phyloP scores from a whole-genome alignment of 2,329 filamentous ascomycete species.

The Neodidymelliopsis sp. region DNA sequence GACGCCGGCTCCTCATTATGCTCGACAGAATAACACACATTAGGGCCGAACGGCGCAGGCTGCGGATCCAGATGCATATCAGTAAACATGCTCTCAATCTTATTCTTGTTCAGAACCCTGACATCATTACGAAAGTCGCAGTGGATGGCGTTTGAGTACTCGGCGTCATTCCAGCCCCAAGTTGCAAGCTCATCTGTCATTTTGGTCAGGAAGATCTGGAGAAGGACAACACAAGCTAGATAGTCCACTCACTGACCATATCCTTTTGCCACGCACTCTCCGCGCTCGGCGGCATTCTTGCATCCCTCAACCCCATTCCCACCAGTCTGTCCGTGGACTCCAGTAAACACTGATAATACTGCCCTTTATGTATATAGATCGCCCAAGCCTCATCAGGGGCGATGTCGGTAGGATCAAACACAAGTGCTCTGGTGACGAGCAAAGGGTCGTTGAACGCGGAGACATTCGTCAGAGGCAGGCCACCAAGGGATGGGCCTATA shows the following conservation, averaged over 20 bases:
- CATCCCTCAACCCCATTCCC: background rate
- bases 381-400: background rate
- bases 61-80: background rate
- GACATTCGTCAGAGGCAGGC: too few relatives aligned
- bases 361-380: background rate
- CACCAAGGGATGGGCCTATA: too few relatives aligned
- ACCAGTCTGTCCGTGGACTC: background rate
- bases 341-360: background rate
- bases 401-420: too few relatives aligned
- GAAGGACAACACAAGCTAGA: too few relatives aligned
- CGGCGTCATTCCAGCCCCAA: too few relatives aligned
- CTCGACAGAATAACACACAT: constrained; percentile 10
- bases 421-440: too few relatives aligned
- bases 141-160: too few relatives aligned
- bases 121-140: background rate
- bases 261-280: background rate
- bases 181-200: too few relatives aligned
- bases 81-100: background rate
- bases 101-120: background rate
- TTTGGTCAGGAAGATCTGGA: too few relatives aligned
- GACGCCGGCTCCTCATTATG: constrained; percentile 9
- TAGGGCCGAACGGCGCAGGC: constrained; percentile 7
- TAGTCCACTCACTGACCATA: background rate
- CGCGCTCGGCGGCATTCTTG: background rate
- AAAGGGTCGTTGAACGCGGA: too few relatives aligned